Evolutionary conservation across 202 grass and related monocot species (phyloP).

Genomic region (Sporobolus alterniflorus): DNA sequence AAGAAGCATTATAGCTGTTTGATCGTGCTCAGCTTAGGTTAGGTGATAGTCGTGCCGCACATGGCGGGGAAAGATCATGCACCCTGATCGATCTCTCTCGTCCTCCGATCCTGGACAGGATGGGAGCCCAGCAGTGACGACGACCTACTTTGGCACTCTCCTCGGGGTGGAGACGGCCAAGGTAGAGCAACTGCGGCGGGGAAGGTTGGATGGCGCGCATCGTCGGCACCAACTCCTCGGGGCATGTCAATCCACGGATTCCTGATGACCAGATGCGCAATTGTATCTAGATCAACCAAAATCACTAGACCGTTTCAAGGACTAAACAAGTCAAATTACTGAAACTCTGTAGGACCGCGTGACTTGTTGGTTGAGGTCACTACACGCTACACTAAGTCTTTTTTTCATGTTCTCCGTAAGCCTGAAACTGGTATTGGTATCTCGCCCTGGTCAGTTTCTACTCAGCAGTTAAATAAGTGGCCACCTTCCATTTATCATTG

Average conservation of each 20-base stretch:
- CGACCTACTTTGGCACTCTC: too few relatives aligned
- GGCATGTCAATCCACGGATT: not conserved
- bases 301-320: not conserved
- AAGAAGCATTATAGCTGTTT: too few relatives aligned
- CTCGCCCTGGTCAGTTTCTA: constrained; percentile 3
- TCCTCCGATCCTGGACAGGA: too few relatives aligned
- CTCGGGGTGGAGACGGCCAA: too few relatives aligned
- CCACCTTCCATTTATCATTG: not conserved
- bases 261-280: not conserved
- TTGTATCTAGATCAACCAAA: not conserved
- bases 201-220: constrained; percentile 80
- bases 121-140: too few relatives aligned
- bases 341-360: too few relatives aligned
- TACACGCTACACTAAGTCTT: not conserved
- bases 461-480: not conserved
- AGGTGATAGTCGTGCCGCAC: too few relatives aligned
- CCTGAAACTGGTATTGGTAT: constrained; percentile 9
- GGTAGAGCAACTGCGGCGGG: too few relatives aligned
- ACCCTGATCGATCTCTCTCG: too few relatives aligned
- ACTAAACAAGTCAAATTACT: not conserved
- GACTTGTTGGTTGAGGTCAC: not conserved
- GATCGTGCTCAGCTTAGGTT: too few relatives aligned
- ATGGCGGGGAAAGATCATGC: too few relatives aligned
- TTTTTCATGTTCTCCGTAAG: constrained; percentile 8
- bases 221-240: constrained; percentile 63